Base-by-base conservation (phyloP, 352 stramenopile genomes). In the Lagenidium giganteum region DNA sequence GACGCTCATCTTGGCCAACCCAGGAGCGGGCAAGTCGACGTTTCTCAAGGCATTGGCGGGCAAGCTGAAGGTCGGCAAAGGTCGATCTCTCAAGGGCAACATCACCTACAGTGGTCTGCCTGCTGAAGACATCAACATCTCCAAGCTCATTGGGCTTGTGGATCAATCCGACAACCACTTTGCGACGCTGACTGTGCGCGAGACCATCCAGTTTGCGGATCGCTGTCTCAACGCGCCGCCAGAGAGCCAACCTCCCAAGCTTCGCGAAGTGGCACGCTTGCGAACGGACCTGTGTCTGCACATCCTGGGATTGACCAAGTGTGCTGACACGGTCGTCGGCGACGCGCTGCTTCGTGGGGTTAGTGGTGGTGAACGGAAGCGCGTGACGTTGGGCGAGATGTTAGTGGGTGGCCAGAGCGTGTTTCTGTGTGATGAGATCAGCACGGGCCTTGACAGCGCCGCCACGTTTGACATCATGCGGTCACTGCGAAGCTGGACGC, bases 151-250 rank as follows among this genome's bases (percentile, higher is more conserved):
- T 16, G 47, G 47, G 2, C 37, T 62, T 17, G 50, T 62, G 12
- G 53, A 62, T 29, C 53, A 64, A 46, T 55, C 63, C 20, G 86
- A 96, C 54, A 42, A 53, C 11, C 86, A 96, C 67, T 51, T 68
- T 21, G 61, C 86, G 8, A 54, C 76, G 5, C 54, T 96, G 21
- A 96, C 85, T 5, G 87, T 97, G 1, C 53, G 75, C 25, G 87
- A 97, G 53, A 97, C 87, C 7, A 79, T 96, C 45, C 61, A 75
- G 23, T 96, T 97, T 64, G 72, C 87, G 16, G 90, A 85, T 50
- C 74, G 90, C 32, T 96, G 85, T 53, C 66, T 91, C 8, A 87
- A 76, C 33, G 52, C 54, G 6, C 17, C 32, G 16, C 26, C 58
- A 3, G 47, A 64, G 27, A 17, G 7, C 25, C 50, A 66, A 30